These are phyloP conservation scores for Endocarpon pusillum DNA, from an alignment of 495 filamentous ascomycete species.

Conservation along the genomic window DNA sequence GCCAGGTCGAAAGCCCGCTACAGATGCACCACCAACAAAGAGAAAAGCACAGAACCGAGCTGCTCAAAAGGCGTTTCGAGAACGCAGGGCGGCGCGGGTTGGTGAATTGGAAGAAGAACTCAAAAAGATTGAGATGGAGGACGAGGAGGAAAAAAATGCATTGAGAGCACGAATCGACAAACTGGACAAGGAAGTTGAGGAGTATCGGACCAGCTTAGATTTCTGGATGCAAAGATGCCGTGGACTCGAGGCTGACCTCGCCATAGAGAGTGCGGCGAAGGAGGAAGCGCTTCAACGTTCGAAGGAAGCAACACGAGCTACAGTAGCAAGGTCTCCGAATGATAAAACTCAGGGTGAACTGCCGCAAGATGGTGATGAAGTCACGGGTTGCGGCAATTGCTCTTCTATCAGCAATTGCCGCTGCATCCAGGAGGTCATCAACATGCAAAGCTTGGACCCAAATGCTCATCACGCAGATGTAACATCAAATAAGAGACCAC, in stretches of 20 bases:
- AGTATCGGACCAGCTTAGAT: slow-evolving; percentile 26
- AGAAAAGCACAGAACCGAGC: slow-evolving; percentile 85
- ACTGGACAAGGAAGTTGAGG: slow-evolving; percentile 34
- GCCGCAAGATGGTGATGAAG: slow-evolving; percentile 13
- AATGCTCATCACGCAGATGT: slow-evolving; percentile 8
- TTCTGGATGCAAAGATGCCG: slow-evolving; percentile 34
- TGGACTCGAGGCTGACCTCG: slow-evolving; percentile 29
- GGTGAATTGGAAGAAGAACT: slow-evolving; percentile 76
- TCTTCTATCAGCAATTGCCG: slow-evolving; percentile 39
- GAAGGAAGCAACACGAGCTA: slow-evolving; percentile 13
- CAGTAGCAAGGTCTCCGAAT: slow-evolving; percentile 11
- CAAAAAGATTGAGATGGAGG: slow-evolving; percentile 41
- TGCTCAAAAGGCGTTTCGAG: slow-evolving; percentile 85
- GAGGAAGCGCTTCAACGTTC: slow-evolving; percentile 24
- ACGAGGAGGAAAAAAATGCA: slow-evolving; percentile 25
- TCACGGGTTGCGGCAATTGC: slow-evolving; percentile 48
- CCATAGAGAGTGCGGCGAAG: slow-evolving; percentile 25
- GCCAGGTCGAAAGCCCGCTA: slow-evolving; percentile 85
- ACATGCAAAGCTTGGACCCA: slow-evolving; percentile 1
- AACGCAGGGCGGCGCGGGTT: slow-evolving; percentile 66
- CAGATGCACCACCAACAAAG: slow-evolving; percentile 79
- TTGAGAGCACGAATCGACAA: slow-evolving; percentile 29
- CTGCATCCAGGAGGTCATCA: slow-evolving; percentile 52
- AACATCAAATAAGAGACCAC: slow-evolving; percentile 18
- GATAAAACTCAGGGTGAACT: background rate